Evolutionary conservation across 176 grass and related monocot genomes (phyloP).

Genomic region (Hordeum marinum): DNA sequence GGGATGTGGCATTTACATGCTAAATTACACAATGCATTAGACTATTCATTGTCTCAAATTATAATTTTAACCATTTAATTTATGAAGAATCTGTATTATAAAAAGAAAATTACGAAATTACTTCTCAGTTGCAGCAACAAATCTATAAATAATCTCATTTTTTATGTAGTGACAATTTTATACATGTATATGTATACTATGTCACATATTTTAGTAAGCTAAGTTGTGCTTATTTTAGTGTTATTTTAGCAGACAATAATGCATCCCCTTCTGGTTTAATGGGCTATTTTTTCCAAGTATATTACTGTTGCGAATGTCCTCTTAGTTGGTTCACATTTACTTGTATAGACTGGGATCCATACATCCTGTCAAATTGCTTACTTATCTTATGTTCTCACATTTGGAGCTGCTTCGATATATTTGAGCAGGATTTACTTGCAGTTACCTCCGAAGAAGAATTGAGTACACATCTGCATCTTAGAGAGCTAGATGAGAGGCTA

Average conservation of each 20-base stretch:
- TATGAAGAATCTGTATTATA: neutral
- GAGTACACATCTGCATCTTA: slow-evolving; percentile 64
- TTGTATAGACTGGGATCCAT: neutral
- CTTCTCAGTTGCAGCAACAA: neutral
- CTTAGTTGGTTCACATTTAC: neutral
- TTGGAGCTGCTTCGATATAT: slow-evolving; percentile 11
- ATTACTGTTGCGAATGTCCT: no score
- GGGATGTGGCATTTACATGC: neutral
- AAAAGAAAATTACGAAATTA: neutral
- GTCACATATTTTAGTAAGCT: neutral
- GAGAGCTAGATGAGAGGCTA: slow-evolving; percentile 70
- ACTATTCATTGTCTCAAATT: neutral
- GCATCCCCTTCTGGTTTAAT: neutral
- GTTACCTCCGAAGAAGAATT: slow-evolving; percentile 60
- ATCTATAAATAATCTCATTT: neutral
- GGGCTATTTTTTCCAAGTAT: neutral
- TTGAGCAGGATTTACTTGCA: slow-evolving; percentile 62
- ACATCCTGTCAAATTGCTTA: neutral
- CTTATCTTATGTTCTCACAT: slow-evolving; percentile 26
- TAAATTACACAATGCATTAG: neutral
- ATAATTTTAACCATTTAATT: neutral
- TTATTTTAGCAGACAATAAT: neutral
- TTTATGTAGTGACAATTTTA: neutral
- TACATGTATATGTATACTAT: neutral
- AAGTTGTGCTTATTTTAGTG: neutral